Evolutionary conservation across 768 basidiomycete genomes (phyloP).

Genomic region (Naganishia onofrii): DNA sequence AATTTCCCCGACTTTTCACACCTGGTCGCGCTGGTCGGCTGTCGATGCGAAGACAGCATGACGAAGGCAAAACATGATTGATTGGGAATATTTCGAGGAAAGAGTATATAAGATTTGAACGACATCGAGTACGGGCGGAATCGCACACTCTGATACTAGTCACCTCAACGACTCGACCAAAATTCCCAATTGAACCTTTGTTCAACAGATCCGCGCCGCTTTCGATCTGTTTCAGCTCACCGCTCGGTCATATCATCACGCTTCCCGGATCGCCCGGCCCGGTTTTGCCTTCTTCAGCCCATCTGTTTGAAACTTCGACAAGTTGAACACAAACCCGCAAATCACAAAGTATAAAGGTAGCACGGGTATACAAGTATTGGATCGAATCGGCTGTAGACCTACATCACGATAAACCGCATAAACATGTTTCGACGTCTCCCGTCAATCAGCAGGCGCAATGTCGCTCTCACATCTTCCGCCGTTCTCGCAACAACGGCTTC

Average conservation of each 20-base stretch:
- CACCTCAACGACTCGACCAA: neutral
- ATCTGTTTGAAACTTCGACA: neutral
- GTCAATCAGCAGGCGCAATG: conserved; percentile 19
- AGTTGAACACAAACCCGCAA: neutral
- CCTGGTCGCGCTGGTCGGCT: neutral
- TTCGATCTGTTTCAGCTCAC: conserved; percentile 22
- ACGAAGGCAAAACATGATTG: conserved; percentile 11
- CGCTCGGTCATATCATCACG: neutral
- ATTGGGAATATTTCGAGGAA: conserved; percentile 10
- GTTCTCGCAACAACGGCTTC: conserved; percentile 18
- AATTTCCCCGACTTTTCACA: neutral
- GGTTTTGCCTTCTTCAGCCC: conserved; percentile 16
- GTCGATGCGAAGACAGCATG: neutral
- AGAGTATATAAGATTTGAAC: neutral
- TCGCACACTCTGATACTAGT: neutral
- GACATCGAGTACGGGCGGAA: neutral
- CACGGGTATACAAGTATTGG: neutral
- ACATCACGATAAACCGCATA: neutral
- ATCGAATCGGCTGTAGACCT: neutral
- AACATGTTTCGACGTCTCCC: conserved; percentile 31
- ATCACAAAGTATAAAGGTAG: neutral
- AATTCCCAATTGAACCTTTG: neutral
- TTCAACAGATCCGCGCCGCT: conserved; percentile 11
- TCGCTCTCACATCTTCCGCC: conserved; percentile 27
- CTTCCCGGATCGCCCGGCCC: conserved; percentile 24